Percentiles rank a stretch among this genome's conserved stretches.
Conservation (phyloP, 2,329 filamentous ascomycete genomes). For the Talaromyces piceae region DNA sequence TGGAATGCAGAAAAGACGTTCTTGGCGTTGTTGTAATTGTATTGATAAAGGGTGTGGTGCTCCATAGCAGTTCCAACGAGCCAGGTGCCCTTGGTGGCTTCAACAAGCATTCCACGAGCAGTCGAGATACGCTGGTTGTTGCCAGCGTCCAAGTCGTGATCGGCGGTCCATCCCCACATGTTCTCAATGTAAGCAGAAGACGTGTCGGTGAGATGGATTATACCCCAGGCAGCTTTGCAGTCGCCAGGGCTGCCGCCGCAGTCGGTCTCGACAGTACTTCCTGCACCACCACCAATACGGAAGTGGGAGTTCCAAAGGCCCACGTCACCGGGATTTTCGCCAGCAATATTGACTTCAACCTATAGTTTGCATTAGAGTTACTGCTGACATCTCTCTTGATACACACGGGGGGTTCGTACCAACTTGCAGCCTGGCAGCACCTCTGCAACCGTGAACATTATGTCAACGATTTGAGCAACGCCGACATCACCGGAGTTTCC, state of each 20-base stretch:
- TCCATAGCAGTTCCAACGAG: conserved; percentile 47
- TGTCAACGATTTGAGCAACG: conserved; percentile 45
- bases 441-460: conserved; percentile 46
- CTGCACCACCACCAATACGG: conserved; percentile 41
- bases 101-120: conserved; percentile 43
- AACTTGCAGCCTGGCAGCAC: conserved; percentile 39
- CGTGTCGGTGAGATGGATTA: conserved; percentile 45
- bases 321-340: conserved; percentile 41
- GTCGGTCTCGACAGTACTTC: conserved; percentile 30
- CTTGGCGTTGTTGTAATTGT: conserved; percentile 42
- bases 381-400: too few relatives aligned
- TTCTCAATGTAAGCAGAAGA: conserved; percentile 50
- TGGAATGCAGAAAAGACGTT: conserved; percentile 43
- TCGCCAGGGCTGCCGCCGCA: conserved; percentile 31
- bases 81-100: conserved; percentile 46
- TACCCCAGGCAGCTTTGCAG: conserved; percentile 44
- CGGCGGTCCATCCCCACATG: conserved; percentile 43
- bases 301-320: conserved; percentile 44
- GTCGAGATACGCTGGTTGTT: conserved; percentile 19
- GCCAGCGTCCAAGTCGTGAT: conserved; percentile 43
- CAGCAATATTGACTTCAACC: conserved; percentile 47
- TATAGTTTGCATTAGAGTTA: not conserved
- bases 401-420: conserved; percentile 3
- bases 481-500: conserved; percentile 46
- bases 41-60: conserved; percentile 50